phyloP scores from a whole-genome alignment of 2,329 filamentous ascomycete species.

The Fusarium marasasianum region DNA sequence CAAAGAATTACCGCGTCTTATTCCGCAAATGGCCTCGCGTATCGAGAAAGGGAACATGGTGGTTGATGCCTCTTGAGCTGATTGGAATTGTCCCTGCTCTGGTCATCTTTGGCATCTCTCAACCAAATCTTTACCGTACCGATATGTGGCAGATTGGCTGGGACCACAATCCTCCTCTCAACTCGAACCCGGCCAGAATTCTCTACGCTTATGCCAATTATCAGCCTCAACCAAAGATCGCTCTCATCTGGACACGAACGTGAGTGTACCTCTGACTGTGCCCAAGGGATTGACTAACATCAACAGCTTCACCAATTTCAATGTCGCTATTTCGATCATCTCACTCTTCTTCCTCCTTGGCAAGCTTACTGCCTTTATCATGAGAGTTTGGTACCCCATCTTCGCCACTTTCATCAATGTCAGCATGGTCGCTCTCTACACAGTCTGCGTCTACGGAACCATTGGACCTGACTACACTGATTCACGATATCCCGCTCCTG shows the following conservation, averaged over 20 bases:
- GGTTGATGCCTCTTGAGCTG: conserved; percentile 73
- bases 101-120: conserved; percentile 76
- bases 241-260: conserved; percentile 78
- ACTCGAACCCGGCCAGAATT: conserved; percentile 75
- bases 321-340: conserved; percentile 79
- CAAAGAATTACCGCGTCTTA: conserved; percentile 61
- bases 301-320: conserved; percentile 76
- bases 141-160: conserved; percentile 78
- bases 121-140: conserved; percentile 77
- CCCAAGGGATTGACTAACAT: background rate
- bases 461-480: conserved; percentile 79
- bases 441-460: conserved; percentile 74
- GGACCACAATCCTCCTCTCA: conserved; percentile 69
- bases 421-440: conserved; percentile 69
- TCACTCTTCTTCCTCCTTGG: conserved; percentile 79
- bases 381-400: conserved; percentile 76
- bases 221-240: conserved; percentile 66
- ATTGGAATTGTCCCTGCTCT: conserved; percentile 71
- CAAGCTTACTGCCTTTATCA: conserved; percentile 75
- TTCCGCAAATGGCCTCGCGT: conserved; percentile 66
- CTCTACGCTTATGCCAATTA: conserved; percentile 81
- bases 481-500: conserved; percentile 65
- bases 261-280: conserved; percentile 56
- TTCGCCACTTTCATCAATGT: conserved; percentile 68
- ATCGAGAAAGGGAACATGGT: conserved; percentile 65